Percentiles rank a stretch among this genome's conserved stretches.
Conservation (phyloP, 192 early-diverging fungal species). For the Linnemannia zychae region DNA sequence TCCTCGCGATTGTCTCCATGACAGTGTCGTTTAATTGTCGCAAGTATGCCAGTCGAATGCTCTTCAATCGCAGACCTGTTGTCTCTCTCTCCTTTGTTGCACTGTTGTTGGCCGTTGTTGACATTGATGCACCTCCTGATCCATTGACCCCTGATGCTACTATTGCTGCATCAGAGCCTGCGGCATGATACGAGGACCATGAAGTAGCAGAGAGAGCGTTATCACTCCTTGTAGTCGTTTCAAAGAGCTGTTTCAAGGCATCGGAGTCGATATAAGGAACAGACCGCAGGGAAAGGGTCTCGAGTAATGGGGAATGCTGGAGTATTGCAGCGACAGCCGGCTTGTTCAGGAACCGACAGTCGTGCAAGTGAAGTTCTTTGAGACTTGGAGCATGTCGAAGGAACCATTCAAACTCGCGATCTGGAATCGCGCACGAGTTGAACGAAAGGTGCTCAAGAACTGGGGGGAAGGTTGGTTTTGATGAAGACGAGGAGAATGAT, state of each 20-base stretch:
- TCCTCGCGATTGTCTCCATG: conserved; percentile 17
- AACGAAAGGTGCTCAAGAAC: conserved; percentile 29
- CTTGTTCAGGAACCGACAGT: conserved; percentile 17
- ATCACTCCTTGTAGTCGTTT: conserved; percentile 6
- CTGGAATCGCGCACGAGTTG: conserved; percentile 22
- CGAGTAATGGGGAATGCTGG: conserved; percentile 21
- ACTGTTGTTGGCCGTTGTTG: background rate
- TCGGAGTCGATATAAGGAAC: conserved; percentile 19
- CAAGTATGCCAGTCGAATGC: conserved; percentile 37
- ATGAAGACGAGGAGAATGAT: conserved; percentile 11
- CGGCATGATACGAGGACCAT: background rate
- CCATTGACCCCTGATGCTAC: background rate
- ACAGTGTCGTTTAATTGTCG: conserved; percentile 38
- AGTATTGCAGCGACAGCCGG: conserved; percentile 29
- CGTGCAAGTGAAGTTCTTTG: conserved; percentile 29
- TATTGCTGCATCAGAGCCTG: background rate
- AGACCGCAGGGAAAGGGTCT: conserved; percentile 34
- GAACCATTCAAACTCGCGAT: conserved; percentile 36
- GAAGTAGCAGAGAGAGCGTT: too few relatives aligned
- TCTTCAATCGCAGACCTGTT: conserved; percentile 27
- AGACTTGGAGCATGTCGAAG: conserved; percentile 19
- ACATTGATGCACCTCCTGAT: background rate
- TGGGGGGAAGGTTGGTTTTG: background rate
- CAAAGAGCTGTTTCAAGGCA: conserved; percentile 18
- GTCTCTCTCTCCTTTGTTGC: background rate